Evolutionary conservation across 1,284 basidiomycete species (phyloP), one percentile per base, ranked within the genome.

Genomic region (Ganoderma sp.): DNA sequence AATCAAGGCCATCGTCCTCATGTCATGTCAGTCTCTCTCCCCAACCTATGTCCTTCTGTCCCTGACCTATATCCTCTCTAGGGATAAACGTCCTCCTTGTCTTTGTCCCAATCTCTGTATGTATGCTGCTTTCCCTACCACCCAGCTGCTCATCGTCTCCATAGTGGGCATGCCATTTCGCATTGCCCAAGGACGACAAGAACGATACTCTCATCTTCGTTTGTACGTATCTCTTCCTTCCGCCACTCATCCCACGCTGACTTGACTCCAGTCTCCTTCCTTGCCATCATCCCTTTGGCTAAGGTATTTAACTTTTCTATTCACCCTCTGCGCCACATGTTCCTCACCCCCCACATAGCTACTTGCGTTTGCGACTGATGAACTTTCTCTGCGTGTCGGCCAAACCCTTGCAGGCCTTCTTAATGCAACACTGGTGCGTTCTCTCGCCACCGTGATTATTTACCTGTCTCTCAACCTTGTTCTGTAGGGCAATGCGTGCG

Each of bases 291-390:
- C 74, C 91, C 91, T 12, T 81, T 92, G 6, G 95, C 95, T 22
- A 90, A 91, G 82, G 90, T 89, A 61, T 28, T 56, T 4, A 17
- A 32, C 32, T 32, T 32, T 14, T 12, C 15, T 0, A n/a, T 17
- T n/a, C 7, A 39, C 22, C n/a, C 43, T 39, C 10, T 42, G n/a
- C 45, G 62, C 73, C 28, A 71, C 58, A 39, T 32, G 7, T n/a
- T 25, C 17, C 32, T 32, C 48, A 52, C 8, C 14, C 17, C 14
- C 14, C 63, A 15, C 12, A 12, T 79, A 94, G 85, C 80, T 97
- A 4, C 85, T 97, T 5, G 92, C 91, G 1, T 95, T 95, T 77
- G 93, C 93, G 0, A 97, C 95, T 0, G 95, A 97, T 73, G 93
- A 97, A 74, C 78, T 96, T 6, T 94, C 95, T 0, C 75, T 96